Evolutionary conservation across 352 stramenopile genomes (phyloP).

Genomic region (Thalassiosira hispida): DNA sequence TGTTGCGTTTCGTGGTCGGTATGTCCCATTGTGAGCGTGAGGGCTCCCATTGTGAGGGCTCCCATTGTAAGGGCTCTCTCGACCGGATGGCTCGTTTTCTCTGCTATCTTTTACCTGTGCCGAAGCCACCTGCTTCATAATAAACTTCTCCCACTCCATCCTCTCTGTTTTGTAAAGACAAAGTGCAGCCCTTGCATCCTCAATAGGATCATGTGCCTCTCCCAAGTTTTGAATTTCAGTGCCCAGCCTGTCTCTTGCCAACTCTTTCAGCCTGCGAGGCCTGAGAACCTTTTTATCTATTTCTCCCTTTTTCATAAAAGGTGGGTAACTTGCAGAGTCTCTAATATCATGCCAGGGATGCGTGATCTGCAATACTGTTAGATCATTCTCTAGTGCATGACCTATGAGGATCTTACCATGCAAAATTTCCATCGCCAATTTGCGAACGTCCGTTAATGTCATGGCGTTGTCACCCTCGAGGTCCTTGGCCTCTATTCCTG

Average conservation of each 20-base stretch:
- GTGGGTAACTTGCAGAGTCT: conserved; percentile 86
- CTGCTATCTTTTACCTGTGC: conserved; percentile 28
- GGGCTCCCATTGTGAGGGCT: not conserved
- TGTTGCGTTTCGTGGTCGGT: conserved; percentile 5
- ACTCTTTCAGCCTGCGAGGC: conserved; percentile 81
- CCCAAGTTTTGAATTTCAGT: conserved; percentile 62
- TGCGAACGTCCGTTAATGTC: conserved; percentile 69
- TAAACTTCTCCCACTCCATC: conserved; percentile 73
- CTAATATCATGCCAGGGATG: conserved; percentile 83
- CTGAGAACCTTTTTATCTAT: conserved; percentile 32
- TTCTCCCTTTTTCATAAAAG: conserved; percentile 74
- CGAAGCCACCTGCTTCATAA: conserved; percentile 53
- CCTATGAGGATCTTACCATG: conserved; percentile 88
- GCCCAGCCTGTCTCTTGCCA: conserved; percentile 64
- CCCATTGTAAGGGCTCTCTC: conserved; percentile 13
- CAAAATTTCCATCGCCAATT: conserved; percentile 75
- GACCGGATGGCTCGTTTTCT: conserved; percentile 25
- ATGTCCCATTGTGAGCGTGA: not conserved
- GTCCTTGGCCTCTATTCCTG: conserved; percentile 82
- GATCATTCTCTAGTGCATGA: conserved; percentile 88
- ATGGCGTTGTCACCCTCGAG: conserved; percentile 70
- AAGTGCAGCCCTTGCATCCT: conserved; percentile 80
- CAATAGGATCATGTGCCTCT: conserved; percentile 65
- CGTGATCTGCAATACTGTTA: conserved; percentile 83
- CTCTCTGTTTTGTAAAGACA: conserved; percentile 76